phyloP scores from a whole-genome alignment of 2,329 filamentous ascomycete genomes.

The Arthrobotrys pseudoclavata region DNA sequence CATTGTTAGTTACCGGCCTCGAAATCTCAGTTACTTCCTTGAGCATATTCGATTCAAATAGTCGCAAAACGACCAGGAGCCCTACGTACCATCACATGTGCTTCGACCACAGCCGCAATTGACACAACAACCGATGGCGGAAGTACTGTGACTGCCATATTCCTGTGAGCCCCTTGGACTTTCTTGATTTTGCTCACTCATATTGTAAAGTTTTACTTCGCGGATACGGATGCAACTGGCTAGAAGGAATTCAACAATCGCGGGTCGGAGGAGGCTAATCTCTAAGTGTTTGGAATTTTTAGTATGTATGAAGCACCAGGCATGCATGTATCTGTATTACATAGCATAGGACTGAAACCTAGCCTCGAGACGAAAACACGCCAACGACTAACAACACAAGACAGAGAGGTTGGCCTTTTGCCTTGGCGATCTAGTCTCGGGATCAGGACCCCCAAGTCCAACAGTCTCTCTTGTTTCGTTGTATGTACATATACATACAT shows the following conservation, averaged over 20 bases:
- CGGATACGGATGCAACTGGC: too few species aligned
- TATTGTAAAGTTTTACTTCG: neutral
- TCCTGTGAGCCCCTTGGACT: neutral
- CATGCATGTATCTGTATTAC: too few species aligned
- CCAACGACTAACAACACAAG: too few species aligned
- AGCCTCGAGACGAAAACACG: too few species aligned
- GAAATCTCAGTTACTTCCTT: neutral
- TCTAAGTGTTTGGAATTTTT: too few species aligned
- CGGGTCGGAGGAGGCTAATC: neutral
- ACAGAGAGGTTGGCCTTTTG: too few species aligned
- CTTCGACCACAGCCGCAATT: constrained; percentile 21
- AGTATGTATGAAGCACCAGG: too few species aligned
- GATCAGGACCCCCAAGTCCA: too few species aligned
- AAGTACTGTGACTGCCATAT: neutral
- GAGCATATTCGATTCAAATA: neutral
- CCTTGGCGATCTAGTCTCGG: too few species aligned
- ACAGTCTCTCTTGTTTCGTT: too few species aligned
- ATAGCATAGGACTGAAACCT: too few species aligned
- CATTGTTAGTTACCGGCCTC: neutral
- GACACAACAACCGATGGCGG: constrained; percentile 25
- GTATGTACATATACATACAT: too few species aligned
- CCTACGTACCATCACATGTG: constrained; percentile 23
- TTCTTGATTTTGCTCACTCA: neutral
- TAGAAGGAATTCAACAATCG: neutral
- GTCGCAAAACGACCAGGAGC: neutral